These are phyloP conservation scores for Teunomyces lycoperdinae DNA, from an alignment of 805 yeast genomes.

Conservation along the genomic window DNA sequence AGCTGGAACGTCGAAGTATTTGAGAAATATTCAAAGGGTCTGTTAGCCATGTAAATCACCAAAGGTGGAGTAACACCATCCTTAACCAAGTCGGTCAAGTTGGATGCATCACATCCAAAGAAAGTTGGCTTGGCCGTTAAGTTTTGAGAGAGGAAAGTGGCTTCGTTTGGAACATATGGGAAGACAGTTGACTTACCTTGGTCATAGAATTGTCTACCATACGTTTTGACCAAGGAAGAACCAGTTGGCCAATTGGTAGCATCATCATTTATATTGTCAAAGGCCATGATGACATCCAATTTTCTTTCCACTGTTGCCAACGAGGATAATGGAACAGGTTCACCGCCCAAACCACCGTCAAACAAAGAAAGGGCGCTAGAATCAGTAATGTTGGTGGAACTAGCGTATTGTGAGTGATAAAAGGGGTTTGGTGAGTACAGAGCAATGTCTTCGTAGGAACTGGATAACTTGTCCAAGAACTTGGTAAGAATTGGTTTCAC, in stretches of 20 bases:
- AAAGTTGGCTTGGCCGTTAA: conserved; percentile 70
- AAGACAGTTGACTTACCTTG: conserved; percentile 61
- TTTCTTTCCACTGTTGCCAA: conserved; percentile 32
- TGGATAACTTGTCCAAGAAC: conserved; percentile 26
- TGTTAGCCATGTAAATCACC: conserved; percentile 73
- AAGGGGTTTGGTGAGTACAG: conserved; percentile 38
- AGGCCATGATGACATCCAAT: conserved; percentile 37
- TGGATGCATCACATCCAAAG: conserved; percentile 75
- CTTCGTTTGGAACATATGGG: conserved; percentile 76
- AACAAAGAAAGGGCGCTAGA: conserved; percentile 31
- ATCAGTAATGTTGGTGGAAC: conserved; percentile 20
- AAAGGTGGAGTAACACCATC: conserved; percentile 59
- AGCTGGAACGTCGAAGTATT: conserved; percentile 74
- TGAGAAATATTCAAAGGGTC: conserved; percentile 60
- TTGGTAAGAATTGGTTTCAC: conserved; percentile 24
- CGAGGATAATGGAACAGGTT: conserved; percentile 32
- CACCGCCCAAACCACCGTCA: conserved; percentile 42
- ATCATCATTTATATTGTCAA: conserved; percentile 31
- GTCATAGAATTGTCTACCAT: conserved; percentile 31
- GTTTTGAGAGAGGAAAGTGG: conserved; percentile 57
- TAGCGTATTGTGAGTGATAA: conserved; percentile 26
- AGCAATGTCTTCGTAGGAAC: conserved; percentile 29
- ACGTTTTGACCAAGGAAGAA: conserved; percentile 27
- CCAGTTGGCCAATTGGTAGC: conserved; percentile 36
- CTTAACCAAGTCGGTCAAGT: conserved; percentile 50